phyloP scores from a whole-genome alignment of 306 rosid genomes.

The Quercus parvula region DNA sequence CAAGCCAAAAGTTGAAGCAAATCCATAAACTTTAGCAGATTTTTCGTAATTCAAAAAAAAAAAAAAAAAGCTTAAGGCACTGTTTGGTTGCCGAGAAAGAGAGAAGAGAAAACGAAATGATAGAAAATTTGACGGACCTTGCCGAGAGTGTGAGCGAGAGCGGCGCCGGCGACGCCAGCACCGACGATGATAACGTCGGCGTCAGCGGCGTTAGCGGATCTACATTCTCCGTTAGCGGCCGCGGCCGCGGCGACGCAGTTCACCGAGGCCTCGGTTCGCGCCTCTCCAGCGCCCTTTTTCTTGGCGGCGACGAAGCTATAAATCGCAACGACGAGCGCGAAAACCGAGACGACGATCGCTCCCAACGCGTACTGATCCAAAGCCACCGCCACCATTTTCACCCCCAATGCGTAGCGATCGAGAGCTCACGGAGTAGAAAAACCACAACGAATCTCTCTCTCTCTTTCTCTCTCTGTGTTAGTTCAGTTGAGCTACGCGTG shows the following conservation, averaged over 20 bases:
- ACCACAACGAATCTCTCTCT: not conserved
- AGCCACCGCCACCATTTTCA: constrained; percentile 28
- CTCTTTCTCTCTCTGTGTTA: not conserved
- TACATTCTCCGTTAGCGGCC: constrained; percentile 50
- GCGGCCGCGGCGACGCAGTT: constrained; percentile 35
- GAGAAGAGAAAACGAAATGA: not conserved
- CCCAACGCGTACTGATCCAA: constrained; percentile 41
- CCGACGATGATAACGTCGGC: constrained; percentile 82
- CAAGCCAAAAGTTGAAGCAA: not conserved
- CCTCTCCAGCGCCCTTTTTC: constrained; percentile 11
- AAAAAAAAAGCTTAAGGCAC: not conserved
- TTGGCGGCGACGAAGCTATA: constrained; percentile 27
- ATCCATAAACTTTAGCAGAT: not conserved
- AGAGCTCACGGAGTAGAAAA: constrained; percentile 23
- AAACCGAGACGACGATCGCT: constrained; percentile 40
- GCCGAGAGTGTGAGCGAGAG: constrained; percentile 92
- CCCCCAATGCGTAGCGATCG: not conserved
- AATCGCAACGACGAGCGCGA: constrained; percentile 36
- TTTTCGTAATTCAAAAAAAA: not conserved
- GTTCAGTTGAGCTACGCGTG: not conserved
- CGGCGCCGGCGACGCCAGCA: constrained; percentile 95
- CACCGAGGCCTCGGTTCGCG: constrained; percentile 21
- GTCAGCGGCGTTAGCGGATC: constrained; percentile 40
- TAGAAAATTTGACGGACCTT: constrained; percentile 40
- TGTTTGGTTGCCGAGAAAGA: not conserved